Evolutionary conservation across 2,329 filamentous ascomycete genomes (phyloP), one percentile per base, ranked within the genome.

Genomic region (Corinectria fuckeliana): DNA sequence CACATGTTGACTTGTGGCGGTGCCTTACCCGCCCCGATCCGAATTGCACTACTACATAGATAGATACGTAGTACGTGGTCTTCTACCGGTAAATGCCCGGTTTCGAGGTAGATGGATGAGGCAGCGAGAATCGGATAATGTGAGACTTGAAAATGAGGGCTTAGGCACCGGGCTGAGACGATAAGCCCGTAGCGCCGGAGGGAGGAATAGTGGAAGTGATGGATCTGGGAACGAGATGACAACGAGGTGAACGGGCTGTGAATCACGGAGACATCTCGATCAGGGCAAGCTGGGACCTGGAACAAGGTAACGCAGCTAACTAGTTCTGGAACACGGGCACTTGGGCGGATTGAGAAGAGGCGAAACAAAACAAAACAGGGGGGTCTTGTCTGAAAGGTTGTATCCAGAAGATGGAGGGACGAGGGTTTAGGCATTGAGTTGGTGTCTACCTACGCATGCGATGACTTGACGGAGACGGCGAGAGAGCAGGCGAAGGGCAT

Each of bases 351-450:
- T 32, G 23, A 23, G 39, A 34, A 42, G 34, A 56, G 42, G 38
- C n/a, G n/a, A n/a, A n/a, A n/a, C 52, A 52, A 60, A 56, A 53
- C 38, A 54, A 50, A 18, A 26, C 53, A 49, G 53, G 58, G n/a
- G 58, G 48, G 44, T 53, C 44, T 41, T 48, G 48, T 52, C 49
- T 61, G 58, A 50, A 58, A 50, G 44, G 56, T 59, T 59, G 47
- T 50, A 59, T 55, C 45, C n/a, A 20, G 45, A 53, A 39, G 30
- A 38, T 25, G 38, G 47, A 55, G 25, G 38, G 38, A 50, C 50
- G 50, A 50, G 50, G 41, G 50, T 26, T 39, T 13, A 20, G 21
- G 38, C 18, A 50, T 42, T 47, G 44, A 54, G 48, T 18, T 44
- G 38, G 50, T 26, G 50, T 18, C 5, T 18, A 13, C n/a, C n/a